phyloP scores from a whole-genome alignment of 306 rosid genomes.

The Malus asiatica region DNA sequence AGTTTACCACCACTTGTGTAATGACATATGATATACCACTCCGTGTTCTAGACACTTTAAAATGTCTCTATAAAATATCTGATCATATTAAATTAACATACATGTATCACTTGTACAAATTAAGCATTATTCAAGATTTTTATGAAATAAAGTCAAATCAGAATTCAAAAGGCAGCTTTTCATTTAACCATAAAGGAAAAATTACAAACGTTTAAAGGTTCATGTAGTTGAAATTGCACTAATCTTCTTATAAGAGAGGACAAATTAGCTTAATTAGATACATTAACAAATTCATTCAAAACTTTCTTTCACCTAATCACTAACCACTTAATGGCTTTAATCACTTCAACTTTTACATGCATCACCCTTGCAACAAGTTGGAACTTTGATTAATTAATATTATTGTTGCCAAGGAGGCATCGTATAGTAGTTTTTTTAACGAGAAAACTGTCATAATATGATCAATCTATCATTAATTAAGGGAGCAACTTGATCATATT shows the following conservation, averaged over 20 bases:
- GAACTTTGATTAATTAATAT: neutral
- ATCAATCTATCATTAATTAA: too few species aligned
- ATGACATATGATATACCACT: too few species aligned
- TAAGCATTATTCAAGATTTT: neutral
- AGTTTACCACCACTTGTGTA: too few species aligned
- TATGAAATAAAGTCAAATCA: neutral
- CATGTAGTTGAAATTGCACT: conserved; percentile 1
- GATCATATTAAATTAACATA: neutral
- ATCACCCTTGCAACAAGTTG: conserved; percentile 5
- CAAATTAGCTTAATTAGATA: conserved; percentile 50
- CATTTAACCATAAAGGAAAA: neutral
- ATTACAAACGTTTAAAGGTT: conserved; percentile 7
- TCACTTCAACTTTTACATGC: conserved; percentile 10
- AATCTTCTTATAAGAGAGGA: conserved; percentile 17
- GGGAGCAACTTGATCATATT: neutral
- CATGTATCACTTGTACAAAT: neutral
- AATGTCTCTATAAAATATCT: neutral
- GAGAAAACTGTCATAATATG: too few species aligned
- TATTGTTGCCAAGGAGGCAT: neutral
- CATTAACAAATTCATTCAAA: conserved; percentile 26
- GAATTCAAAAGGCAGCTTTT: neutral
- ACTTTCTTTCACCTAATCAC: conserved; percentile 31
- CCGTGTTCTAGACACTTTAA: too few species aligned
- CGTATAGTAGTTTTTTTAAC: too few species aligned
- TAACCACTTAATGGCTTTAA: conserved; percentile 17